Conservation (phyloP, 2,329 filamentous ascomycete species). For the Onygenales sp. region DNA sequence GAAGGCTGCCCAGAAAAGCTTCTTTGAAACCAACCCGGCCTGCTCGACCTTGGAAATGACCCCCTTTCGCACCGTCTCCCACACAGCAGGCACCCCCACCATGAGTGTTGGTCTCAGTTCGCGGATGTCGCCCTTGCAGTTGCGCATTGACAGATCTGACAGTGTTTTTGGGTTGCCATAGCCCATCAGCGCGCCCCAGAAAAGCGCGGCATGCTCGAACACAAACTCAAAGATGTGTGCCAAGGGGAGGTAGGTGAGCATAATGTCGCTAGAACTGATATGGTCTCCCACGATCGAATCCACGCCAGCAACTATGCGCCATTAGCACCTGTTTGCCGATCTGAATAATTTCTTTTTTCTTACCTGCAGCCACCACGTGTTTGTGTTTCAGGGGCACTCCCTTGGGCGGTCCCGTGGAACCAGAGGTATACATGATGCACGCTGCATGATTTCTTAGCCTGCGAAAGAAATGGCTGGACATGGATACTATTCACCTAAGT, state of each 20-base stretch:
- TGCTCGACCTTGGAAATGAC: constrained; percentile 68
- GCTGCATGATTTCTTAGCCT: no score
- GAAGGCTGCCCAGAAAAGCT: constrained; percentile 67
- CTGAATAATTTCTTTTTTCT: constrained; percentile 23
- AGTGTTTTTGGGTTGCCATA: constrained; percentile 80
- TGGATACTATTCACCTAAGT: constrained; percentile 53
- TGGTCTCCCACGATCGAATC: constrained; percentile 66
- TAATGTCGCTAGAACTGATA: constrained; percentile 64
- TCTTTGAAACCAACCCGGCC: constrained; percentile 57
- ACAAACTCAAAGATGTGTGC: constrained; percentile 96
- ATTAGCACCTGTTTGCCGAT: background rate
- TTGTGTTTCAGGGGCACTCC: constrained; percentile 71
- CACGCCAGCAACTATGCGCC: constrained; percentile 62
- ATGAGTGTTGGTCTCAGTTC: constrained; percentile 82
- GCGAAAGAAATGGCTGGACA: no score
- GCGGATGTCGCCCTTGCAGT: constrained; percentile 87
- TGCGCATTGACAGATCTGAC: constrained; percentile 72
- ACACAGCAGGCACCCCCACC: constrained; percentile 89
- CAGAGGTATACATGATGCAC: constrained; percentile 61
- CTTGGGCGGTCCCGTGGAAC: constrained; percentile 75
- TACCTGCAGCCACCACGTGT: constrained; percentile 67
- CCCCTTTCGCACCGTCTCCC: constrained; percentile 95
- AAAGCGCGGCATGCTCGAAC: constrained; percentile 82
- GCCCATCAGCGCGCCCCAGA: constrained; percentile 81
- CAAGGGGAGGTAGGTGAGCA: constrained; percentile 84